phyloP scores from a whole-genome alignment of 495 filamentous ascomycete genomes.

The Chaetomium fimeti region DNA sequence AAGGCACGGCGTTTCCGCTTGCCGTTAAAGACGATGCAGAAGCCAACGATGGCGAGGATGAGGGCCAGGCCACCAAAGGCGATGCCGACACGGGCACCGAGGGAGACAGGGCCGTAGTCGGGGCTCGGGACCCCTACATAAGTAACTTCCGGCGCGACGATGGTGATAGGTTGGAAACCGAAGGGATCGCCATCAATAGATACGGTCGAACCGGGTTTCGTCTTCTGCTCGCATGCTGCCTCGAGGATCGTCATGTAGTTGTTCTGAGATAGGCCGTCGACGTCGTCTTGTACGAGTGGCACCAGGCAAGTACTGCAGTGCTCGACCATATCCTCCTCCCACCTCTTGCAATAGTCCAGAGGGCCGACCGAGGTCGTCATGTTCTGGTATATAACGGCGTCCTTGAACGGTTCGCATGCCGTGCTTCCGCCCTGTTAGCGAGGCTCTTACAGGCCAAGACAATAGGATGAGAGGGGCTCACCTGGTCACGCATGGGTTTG shows the following conservation, averaged over 20 bases:
- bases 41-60: slow-evolving; percentile 44
- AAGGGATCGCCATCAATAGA: slow-evolving; percentile 53
- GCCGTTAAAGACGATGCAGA: slow-evolving; percentile 49
- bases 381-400: slow-evolving; percentile 41
- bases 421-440: slow-evolving; percentile 34
- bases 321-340: slow-evolving; percentile 35
- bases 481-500: slow-evolving; percentile 44
- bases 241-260: slow-evolving; percentile 51
- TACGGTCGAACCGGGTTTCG: slow-evolving; percentile 39
- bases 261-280: slow-evolving; percentile 32
- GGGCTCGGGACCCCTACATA: slow-evolving; percentile 26
- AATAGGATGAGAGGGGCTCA: slow-evolving; percentile 26
- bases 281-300: slow-evolving; percentile 2
- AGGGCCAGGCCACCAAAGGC: slow-evolving; percentile 48
- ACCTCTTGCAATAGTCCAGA: slow-evolving; percentile 45
- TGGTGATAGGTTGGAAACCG: slow-evolving; percentile 40
- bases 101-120: slow-evolving; percentile 43
- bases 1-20: slow-evolving; percentile 48
- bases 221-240: slow-evolving; percentile 48
- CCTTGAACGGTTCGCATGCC: slow-evolving; percentile 41
- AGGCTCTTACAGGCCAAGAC: not conserved
- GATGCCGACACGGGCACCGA: slow-evolving; percentile 54
- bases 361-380: slow-evolving; percentile 33
- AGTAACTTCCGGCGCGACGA: slow-evolving; percentile 41
- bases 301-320: slow-evolving; percentile 42